Evolutionary conservation across 2,329 filamentous ascomycete species (phyloP), one percentile per base, ranked within the genome.

Genomic region (Penicillium janthinellum): DNA sequence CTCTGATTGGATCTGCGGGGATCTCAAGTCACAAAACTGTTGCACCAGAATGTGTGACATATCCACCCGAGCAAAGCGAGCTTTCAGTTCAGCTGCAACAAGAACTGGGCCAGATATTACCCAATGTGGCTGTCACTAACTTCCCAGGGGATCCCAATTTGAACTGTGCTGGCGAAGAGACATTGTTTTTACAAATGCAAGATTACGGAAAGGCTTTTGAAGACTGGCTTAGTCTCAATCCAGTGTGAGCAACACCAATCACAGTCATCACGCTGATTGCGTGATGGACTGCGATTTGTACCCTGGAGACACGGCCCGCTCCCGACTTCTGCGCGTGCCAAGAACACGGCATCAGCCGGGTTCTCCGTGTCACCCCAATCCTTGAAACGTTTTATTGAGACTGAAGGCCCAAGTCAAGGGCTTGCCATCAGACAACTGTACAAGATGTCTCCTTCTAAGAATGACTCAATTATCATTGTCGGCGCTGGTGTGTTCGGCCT

Each of bases 381-480:
- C 35, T 20, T 28, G 15, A n/a, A 31, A 37, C 20, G 44, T 49
- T 53, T 44, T 20, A 34, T 42, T 42, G 11, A 31, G 34, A 42
- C 42, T 20, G 22, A 42, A 5, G 5, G 22, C n/a, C 50, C 38
- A 11, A 8, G 25, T 44, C 37, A 41, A 12, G 25, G 3, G 6
- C 39, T 25, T 31, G n/a, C 11, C 10, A 25, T 51, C 39, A 25
- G 5, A 52, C 34, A n/a, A 22, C 5, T 37, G 22, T 20, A 63
- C 64, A 72, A 8, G 67, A 70, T 58, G 67, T 37, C 47, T 45
- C 58, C 63, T 52, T 71, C 51, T 34, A 68, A 67, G 48, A 64
- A 28, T 20, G 64, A 70, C 17, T 84, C 83, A 20, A 82, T 91
- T 68, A 81, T 92, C 57, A 88, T 92, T 63, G 76, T 67, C 44